Conservation (phyloP, 768 basidiomycete genomes). For the Macrolepiota fuliginosa region DNA sequence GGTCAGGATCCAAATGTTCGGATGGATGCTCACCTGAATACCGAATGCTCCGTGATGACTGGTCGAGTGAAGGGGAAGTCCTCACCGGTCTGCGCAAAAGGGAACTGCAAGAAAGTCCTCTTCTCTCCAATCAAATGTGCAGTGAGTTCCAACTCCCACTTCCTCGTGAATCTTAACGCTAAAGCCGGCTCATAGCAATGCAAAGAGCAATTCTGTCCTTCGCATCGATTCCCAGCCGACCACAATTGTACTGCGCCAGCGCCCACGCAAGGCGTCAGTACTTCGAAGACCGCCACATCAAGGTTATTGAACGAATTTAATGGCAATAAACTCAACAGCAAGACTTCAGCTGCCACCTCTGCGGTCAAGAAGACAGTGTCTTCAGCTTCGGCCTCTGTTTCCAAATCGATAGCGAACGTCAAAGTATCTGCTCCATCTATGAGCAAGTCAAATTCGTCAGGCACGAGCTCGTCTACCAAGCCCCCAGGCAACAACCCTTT, state of each 20-base stretch:
- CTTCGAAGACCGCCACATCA: conserved; percentile 15
- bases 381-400: conserved; percentile 20
- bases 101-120: conserved; percentile 69
- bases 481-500: conserved; percentile 30
- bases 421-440: conserved; percentile 20
- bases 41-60: conserved; percentile 67
- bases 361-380: conserved; percentile 16
- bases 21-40: conserved; percentile 74
- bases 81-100: conserved; percentile 56
- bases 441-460: conserved; percentile 14
- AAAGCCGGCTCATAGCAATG: conserved; percentile 50
- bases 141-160: conserved; percentile 44
- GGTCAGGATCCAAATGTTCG: conserved; percentile 79
- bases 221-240: conserved; percentile 76
- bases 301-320: conserved; percentile 31
- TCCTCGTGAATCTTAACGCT: not conserved
- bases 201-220: conserved; percentile 67
- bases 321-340: conserved; percentile 39
- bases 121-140: conserved; percentile 73
- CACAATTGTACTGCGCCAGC: conserved; percentile 49
- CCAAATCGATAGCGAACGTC: conserved; percentile 28
- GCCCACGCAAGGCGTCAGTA: conserved; percentile 14
- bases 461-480: conserved; percentile 18
- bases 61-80: conserved; percentile 48
- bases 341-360: conserved; percentile 32